These are phyloP conservation scores for Fonsecaea monophora DNA, from an alignment of 2,329 filamentous ascomycete species.

Conservation along the genomic window DNA sequence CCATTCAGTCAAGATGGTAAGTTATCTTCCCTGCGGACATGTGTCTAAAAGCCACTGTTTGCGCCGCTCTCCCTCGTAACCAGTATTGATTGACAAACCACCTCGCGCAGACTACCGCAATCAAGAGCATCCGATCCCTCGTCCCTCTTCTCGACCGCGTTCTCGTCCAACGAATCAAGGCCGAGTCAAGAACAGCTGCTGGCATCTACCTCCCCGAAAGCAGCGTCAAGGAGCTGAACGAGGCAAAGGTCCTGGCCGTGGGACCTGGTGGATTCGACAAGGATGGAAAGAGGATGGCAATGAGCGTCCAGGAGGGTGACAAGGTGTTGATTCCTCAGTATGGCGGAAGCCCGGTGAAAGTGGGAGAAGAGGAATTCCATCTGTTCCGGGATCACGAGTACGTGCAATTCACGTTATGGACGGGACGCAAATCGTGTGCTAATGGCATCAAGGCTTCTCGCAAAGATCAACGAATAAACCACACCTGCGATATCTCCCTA, in stretches of 20 bases:
- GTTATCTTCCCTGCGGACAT: constrained; percentile 1
- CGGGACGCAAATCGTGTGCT: constrained; percentile 10
- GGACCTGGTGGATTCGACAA: constrained; percentile 87
- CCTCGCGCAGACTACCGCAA: constrained; percentile 55
- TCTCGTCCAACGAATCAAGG: constrained; percentile 96
- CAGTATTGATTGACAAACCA: not conserved
- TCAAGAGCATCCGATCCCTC: constrained; percentile 95
- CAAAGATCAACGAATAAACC: constrained; percentile 96
- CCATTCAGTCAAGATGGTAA: constrained; percentile 28
- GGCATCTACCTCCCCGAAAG: constrained; percentile 98
- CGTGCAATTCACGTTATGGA: constrained; percentile 52
- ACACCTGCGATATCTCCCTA: not conserved
- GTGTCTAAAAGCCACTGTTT: not conserved
- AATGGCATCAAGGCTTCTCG: constrained; percentile 73
- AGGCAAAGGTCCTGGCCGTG: constrained; percentile 94
- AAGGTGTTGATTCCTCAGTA: constrained; percentile 96
- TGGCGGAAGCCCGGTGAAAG: constrained; percentile 93
- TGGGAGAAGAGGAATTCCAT: constrained; percentile 94
- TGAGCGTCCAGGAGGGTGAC: constrained; percentile 84
- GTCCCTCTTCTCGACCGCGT: constrained; percentile 97
- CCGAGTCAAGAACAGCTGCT: constrained; percentile 92
- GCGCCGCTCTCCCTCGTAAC: not conserved
- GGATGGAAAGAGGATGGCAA: constrained; percentile 84
- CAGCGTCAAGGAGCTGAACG: constrained; percentile 96
- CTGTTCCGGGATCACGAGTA: constrained; percentile 99